phyloP scores from a whole-genome alignment of 345 rosid genomes.

The Erysimum cheiranthoides region DNA sequence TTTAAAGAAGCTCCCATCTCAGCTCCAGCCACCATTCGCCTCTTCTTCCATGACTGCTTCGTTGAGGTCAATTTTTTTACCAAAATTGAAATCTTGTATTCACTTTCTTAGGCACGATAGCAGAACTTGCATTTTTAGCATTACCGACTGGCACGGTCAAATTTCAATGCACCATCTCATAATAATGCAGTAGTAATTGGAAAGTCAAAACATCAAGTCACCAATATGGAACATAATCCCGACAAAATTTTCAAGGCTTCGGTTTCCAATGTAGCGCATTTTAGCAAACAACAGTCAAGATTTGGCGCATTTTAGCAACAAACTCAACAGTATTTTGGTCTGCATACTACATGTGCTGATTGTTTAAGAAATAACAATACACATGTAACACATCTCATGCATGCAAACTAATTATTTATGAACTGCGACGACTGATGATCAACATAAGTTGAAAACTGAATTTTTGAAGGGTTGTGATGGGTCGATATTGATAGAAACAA shows the following conservation, averaged over 20 bases:
- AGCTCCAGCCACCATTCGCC: conserved; percentile 86
- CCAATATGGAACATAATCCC: background rate
- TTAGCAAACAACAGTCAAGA: conserved; percentile 10
- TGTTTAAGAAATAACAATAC: background rate
- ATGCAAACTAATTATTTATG: background rate
- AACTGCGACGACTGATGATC: background rate
- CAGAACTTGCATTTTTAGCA: background rate
- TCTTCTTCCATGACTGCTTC: conserved; percentile 97
- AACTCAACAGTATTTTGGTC: conserved; percentile 2
- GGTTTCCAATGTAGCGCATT: background rate
- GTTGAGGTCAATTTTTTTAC: conserved; percentile 55
- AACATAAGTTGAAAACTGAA: background rate
- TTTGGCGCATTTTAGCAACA: conserved; percentile 8
- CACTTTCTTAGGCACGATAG: background rate
- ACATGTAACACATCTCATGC: conserved; percentile 12
- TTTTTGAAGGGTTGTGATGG: conserved; percentile 82
- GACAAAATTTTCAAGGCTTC: background rate
- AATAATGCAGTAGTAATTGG: background rate
- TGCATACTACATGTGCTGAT: background rate
- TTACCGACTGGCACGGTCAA: background rate
- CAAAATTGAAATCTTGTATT: background rate
- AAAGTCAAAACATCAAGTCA: background rate
- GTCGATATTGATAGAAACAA: conserved; percentile 67
- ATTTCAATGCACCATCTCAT: background rate
- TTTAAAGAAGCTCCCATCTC: conserved; percentile 79